Evolutionary conservation across 495 filamentous ascomycete species (phyloP).

Genomic region (Hypoxylon cercidicola): DNA sequence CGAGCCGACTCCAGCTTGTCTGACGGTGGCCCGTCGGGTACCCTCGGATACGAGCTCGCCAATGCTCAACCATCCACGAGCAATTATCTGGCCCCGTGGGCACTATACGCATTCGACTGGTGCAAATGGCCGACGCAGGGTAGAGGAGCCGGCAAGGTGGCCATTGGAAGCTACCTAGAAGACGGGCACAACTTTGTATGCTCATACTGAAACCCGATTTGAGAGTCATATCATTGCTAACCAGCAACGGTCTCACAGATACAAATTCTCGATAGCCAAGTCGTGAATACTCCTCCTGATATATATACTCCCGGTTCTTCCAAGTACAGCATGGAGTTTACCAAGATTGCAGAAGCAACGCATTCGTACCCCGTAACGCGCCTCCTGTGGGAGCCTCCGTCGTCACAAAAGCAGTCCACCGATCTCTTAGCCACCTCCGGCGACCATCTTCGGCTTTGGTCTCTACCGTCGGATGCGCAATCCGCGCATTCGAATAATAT

Average conservation of each 20-base stretch:
- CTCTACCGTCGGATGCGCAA: slow-evolving; percentile 70
- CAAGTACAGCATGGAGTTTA: slow-evolving; percentile 85
- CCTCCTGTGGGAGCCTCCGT: slow-evolving; percentile 96
- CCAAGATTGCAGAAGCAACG: slow-evolving; percentile 94
- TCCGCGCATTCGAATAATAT: slow-evolving; percentile 75
- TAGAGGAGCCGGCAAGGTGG: slow-evolving; percentile 87
- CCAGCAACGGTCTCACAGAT: slow-evolving; percentile 67
- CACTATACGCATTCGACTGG: slow-evolving; percentile 97
- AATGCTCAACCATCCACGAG: slow-evolving; percentile 66
- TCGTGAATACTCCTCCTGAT: slow-evolving; percentile 77
- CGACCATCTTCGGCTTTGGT: slow-evolving; percentile 96
- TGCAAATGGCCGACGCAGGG: slow-evolving; percentile 94
- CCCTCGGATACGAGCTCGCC: slow-evolving; percentile 62
- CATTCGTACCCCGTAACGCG: slow-evolving; percentile 98
- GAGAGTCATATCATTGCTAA: not conserved
- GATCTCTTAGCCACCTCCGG: slow-evolving; percentile 96
- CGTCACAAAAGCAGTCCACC: slow-evolving; percentile 95
- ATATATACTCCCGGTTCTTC: slow-evolving; percentile 73
- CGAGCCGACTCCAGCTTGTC: slow-evolving; percentile 77
- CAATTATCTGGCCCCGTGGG: slow-evolving; percentile 95
- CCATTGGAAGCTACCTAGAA: slow-evolving; percentile 94
- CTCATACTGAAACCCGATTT: slow-evolving; percentile 10
- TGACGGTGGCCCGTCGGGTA: slow-evolving; percentile 69
- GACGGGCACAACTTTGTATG: slow-evolving; percentile 97
- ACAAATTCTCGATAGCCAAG: slow-evolving; percentile 93